Evolutionary conservation across 2,329 filamentous ascomycete genomes (phyloP), one percentile per base, ranked within the genome.

Genomic region (Penicillium sp.): DNA sequence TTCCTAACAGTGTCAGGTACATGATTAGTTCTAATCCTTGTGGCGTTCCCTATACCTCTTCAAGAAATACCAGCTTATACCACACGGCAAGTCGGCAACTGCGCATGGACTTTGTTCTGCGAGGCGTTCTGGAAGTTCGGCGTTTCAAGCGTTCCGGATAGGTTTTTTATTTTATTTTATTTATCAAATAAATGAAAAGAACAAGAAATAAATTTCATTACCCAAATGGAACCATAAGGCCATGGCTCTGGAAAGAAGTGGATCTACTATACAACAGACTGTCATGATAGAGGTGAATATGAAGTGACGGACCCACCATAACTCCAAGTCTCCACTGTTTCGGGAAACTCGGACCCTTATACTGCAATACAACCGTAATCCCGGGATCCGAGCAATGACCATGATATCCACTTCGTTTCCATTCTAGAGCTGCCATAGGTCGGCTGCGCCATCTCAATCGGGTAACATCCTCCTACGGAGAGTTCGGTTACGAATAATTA

Each of bases 161-260:
- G n/a, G 11, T 10, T 10, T 39, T 39, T 39, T 19, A 4, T 39
- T 39, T 39, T n/a, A n/a, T n/a, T 10, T 3, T 19, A 1, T 1
- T 44, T 47, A 54, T 42, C 24, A n/a, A 24, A 31, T 31, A 37
- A 8, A 31, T 31, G 31, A 8, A 26, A 26, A 26, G 7, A 26
- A 0, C 7, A 24, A 26, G 35, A 24, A 39, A 29, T 35, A 16
- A 50, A 31, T 31, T n/a, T 1, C 26, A 14, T 14, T 33, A 35
- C 37, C 14, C 35, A 19, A 49, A 26, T 21, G 10, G 37, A 46
- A 26, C 27, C 49, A 58, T 57, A 37, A 27, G 37, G 42, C 55
- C 58, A 62, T 60, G 61, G 56, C 55, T 49, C 51, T 52, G 35
- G 47, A 19, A n/a, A 4, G 9, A 26, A 55, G 55, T 53, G 59